Evolutionary conservation across 2,329 filamentous ascomycete genomes (phyloP), one percentile per base, ranked within the genome.

Genomic region (Neofusicoccum sp.): DNA sequence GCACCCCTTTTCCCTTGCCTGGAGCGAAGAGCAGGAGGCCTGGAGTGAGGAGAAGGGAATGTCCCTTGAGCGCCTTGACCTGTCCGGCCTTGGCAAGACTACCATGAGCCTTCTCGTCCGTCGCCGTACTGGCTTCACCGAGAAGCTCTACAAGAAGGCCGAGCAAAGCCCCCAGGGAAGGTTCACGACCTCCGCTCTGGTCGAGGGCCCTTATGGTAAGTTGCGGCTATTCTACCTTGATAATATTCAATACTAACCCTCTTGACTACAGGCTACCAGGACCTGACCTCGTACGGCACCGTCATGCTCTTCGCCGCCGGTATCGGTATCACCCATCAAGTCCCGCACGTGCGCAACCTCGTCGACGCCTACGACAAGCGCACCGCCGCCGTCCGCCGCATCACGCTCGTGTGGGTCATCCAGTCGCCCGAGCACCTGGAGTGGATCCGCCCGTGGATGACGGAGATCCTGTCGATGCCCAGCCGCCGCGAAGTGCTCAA

Each of bases 381-480:
- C 64, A 93, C 88, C 1, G 87, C 93, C 41, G 93, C 94, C 4
- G 92, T 92, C 3, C 89, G 93, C 58, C 87, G 89, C 44, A 80
- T 98, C 50, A 91, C 89, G 1, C 86, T 98, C 6, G 87, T 97
- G 65, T 98, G 95, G 95, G 89, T 97, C 71, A 90, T 98, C 67
- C 92, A 95, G 66, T 92, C 93, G 62, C 89, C 90, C 41, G 90
- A 97, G 71, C 89, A 94, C 63, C 85, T 98, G 6, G 92, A 97
- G 76, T 98, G 95, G 94, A 91, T 96, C 64, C 87, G 92, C 6
- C 91, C 92, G 4, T 98, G 91, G 89, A 93, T 93, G 90, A 92
- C 89, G 3, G 84, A 89, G 71, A 92, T 98, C 61, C 83, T 98
- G 36, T 84, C 85, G 62, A 89, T 97, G 84, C 90, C 92, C 11